Evolutionary conservation across 1,284 basidiomycete species (phyloP).

Genomic region (Tilletia indica): DNA sequence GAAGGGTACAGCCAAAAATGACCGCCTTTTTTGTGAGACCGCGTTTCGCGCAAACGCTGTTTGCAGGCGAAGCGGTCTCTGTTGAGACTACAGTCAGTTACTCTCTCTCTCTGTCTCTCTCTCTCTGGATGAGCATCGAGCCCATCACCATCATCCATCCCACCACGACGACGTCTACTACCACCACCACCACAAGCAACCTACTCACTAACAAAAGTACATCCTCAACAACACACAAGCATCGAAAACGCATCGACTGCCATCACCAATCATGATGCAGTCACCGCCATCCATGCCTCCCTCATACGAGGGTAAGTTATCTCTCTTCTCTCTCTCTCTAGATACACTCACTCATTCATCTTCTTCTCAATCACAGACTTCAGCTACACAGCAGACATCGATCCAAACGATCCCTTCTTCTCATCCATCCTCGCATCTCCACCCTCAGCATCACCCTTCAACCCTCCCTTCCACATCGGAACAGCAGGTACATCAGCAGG

Average conservation of each 20-base stretch:
- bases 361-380: slow-evolving; percentile 4
- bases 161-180: background rate
- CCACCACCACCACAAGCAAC: background rate
- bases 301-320: slow-evolving; percentile 8
- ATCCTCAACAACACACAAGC: background rate
- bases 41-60: too few species aligned
- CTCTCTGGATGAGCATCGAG: background rate
- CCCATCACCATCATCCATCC: background rate
- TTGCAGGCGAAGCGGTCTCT: too few species aligned
- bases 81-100: too few species aligned
- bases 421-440: slow-evolving; percentile 6
- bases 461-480: slow-evolving; percentile 11
- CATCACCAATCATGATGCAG: background rate
- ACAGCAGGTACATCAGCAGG: background rate
- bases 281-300: slow-evolving; percentile 12
- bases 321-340: background rate
- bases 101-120: background rate
- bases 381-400: slow-evolving; percentile 14
- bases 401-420: slow-evolving; percentile 15
- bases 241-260: background rate
- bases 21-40: too few species aligned
- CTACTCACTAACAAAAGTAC: background rate
- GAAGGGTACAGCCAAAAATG: too few species aligned
- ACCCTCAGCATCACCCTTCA: background rate
- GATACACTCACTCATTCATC: background rate